Evolutionary conservation across 179 eudicot species (phyloP).

Genomic region (Beta lomatogona): DNA sequence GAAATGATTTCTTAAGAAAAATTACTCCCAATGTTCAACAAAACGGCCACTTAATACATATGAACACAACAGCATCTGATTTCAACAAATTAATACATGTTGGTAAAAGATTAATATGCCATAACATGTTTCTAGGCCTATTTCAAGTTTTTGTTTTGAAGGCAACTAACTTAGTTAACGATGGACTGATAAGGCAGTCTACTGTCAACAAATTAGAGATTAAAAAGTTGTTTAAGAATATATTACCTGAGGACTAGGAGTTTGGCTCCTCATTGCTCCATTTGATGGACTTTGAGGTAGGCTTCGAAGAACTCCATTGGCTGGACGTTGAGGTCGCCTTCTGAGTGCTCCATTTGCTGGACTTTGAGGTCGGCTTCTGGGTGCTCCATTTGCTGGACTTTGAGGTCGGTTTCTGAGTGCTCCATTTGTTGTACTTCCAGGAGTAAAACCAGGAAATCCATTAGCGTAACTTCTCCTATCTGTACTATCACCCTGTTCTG

Average conservation of each 20-base stretch:
- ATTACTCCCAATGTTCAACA: too few relatives aligned
- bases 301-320: slow-evolving; percentile 33
- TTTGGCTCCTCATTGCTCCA: slow-evolving; percentile 35
- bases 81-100: background rate
- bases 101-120: background rate
- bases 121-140: background rate
- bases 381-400: background rate
- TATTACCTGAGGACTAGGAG: slow-evolving; percentile 88
- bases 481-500: slow-evolving; percentile 41
- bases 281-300: slow-evolving; percentile 8
- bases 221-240: background rate
- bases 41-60: background rate
- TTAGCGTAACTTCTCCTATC: slow-evolving; percentile 34
- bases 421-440: slow-evolving; percentile 35
- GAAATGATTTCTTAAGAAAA: too few relatives aligned
- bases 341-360: slow-evolving; percentile 2
- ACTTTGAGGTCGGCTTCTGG: slow-evolving; percentile 9
- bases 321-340: slow-evolving; percentile 23
- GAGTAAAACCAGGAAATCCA: slow-evolving; percentile 69
- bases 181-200: background rate
- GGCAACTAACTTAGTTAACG: background rate
- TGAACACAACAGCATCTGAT: background rate
- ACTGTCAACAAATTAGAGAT: background rate
- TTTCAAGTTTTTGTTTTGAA: background rate
- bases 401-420: slow-evolving; percentile 25